Conservation (phyloP, 2,329 filamentous ascomycete genomes). For the Trichoderma afroharzianum region DNA sequence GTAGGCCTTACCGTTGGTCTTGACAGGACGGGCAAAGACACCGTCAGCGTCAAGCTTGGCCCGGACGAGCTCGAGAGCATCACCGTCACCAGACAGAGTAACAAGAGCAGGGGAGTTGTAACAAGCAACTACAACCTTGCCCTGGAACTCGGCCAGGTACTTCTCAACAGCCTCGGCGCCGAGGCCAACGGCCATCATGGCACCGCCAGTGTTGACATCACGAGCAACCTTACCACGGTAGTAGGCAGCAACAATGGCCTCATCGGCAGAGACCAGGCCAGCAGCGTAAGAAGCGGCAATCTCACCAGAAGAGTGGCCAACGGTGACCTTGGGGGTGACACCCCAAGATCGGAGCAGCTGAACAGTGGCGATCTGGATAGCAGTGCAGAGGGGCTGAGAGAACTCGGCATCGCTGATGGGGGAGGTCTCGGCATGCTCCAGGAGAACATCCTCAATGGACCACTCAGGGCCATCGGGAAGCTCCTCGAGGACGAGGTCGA, state of each 20-base stretch:
- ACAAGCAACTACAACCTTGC: conserved; percentile 24
- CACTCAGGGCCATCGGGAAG: background rate
- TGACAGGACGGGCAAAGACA: conserved; percentile 20
- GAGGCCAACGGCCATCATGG: conserved; percentile 41
- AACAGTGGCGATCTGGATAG: conserved; percentile 34
- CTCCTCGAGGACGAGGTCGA: background rate
- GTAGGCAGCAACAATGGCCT: conserved; percentile 39
- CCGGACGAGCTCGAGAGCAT: conserved; percentile 18
- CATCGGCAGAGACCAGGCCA: conserved; percentile 31
- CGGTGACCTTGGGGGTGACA: conserved; percentile 32
- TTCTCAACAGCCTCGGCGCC: conserved; percentile 22
- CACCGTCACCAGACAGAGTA: conserved; percentile 24
- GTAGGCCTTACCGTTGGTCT: conserved; percentile 22
- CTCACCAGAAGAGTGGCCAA: conserved; percentile 44
- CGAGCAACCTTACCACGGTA: conserved; percentile 33
- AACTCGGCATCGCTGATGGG: conserved; percentile 19
- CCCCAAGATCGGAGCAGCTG: conserved; percentile 20
- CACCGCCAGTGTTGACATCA: conserved; percentile 20
- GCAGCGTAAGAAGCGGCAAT: conserved; percentile 44
- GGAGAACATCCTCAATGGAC: background rate
- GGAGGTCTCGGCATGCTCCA: background rate
- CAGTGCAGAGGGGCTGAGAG: conserved; percentile 31
- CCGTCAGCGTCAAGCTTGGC: conserved; percentile 6
- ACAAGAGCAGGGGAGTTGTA: conserved; percentile 24
- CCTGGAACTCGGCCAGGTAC: conserved; percentile 19